A percentile compares a stretch with the other conserved stretches of the same genome.
Evolutionary conservation across 2,329 filamentous ascomycete species (phyloP).

Genomic region (Fusarium pseudoanthophilum): DNA sequence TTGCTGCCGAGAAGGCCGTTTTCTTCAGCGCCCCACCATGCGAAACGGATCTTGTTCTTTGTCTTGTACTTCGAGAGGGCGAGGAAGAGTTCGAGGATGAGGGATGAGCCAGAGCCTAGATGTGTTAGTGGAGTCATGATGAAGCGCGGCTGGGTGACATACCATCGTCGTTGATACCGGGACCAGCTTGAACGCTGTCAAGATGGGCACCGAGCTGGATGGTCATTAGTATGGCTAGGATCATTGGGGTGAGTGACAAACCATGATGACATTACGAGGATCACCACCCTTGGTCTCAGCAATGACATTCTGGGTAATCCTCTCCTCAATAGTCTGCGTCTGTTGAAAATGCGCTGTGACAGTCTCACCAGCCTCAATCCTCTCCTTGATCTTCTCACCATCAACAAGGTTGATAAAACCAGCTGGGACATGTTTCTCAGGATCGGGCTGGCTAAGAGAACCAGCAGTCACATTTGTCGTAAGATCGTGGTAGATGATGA

Average conservation of each 20-base stretch:
- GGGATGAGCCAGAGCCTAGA: conserved; percentile 25
- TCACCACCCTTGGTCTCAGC: conserved; percentile 34
- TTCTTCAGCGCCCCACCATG: conserved; percentile 40
- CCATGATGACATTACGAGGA: conserved; percentile 37
- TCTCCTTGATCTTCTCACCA: conserved; percentile 53
- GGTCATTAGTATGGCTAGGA: fast-evolving
- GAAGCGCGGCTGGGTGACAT: fast-evolving
- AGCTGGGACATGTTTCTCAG: conserved; percentile 27
- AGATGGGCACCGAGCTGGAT: conserved; percentile 25
- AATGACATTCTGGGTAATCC: conserved; percentile 37
- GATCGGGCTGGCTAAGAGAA: conserved; percentile 38
- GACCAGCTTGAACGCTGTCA: conserved; percentile 35
- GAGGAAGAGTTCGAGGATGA: conserved; percentile 35
- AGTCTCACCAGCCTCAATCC: conserved; percentile 53
- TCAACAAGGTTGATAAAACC: conserved; percentile 48
- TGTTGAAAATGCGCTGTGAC: conserved; percentile 34
- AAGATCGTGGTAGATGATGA: conserved; percentile 38
- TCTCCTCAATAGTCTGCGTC: conserved; percentile 38
- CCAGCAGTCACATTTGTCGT: conserved; percentile 35
- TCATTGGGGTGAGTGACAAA: neutral
- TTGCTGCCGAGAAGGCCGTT: conserved; percentile 36
- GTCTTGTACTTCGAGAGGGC: conserved; percentile 39
- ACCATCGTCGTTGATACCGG: conserved; percentile 39
- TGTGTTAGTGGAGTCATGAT: neutral
- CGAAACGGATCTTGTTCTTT: conserved; percentile 42